Base-by-base conservation (phyloP, 805 yeast genomes). In the Suhomyces sp. region DNA sequence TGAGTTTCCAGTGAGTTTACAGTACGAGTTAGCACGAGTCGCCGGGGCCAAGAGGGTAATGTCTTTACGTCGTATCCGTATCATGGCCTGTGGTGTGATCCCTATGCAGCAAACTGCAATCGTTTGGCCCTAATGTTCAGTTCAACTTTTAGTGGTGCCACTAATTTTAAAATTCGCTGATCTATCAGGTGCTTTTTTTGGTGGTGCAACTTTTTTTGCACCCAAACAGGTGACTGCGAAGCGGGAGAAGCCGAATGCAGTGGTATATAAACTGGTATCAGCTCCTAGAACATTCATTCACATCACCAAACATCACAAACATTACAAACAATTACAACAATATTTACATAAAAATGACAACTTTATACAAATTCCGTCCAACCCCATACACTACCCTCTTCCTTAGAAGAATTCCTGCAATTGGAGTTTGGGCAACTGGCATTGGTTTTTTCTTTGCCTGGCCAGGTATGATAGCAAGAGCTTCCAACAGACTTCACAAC, bases 361-460 rank as follows among this genome's bases (percentile, higher is more conserved):
- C 15, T 4, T 36, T 36, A 17, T 44, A 44, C 47, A 22, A 24
- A 22, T 44, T 46, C 40, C 38, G 46, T 19, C 57, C 54, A n/a
- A 62, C 69, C 45, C 51, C 72, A 13, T 66, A 60, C 64, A 33
- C 50, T 31, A 51, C 53, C 31, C 60, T 70, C 48, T 58, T 57
- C 48, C 57, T 62, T 10, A 60, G 69, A 57, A 68, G 76, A 61
- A 41, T 67, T 3, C 77, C 76, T 3, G 52, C 47, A 13, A 36
- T 73, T 38, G 63, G 55, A 13, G 54, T 54, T 3, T 72, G 77
- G 77, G 72, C 64, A n/a, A 52, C 61, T 22, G 67, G 70, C 7
- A 50, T 73, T 23, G 60, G 58, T 2, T 35, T 57, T 38, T 67
- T 72, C 56, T 63, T 74, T 50, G 68, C 67, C 33, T 71, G 77